These are phyloP conservation scores for Peterozyma xylosa DNA, from an alignment of 805 yeast genomes.

Conservation along the genomic window DNA sequence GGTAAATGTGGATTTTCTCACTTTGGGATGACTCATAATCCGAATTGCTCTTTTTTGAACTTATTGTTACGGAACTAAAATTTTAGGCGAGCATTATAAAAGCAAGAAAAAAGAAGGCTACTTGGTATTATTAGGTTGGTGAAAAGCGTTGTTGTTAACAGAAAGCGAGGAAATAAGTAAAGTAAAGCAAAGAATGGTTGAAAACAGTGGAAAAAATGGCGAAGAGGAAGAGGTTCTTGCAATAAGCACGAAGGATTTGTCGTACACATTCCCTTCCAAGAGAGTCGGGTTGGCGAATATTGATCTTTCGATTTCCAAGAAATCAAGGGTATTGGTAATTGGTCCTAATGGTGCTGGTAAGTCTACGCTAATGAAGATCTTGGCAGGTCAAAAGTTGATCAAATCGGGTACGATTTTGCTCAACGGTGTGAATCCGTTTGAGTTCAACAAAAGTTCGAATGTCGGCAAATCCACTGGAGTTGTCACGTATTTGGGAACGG, in stretches of 20 bases:
- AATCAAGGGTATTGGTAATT: constrained; percentile 67
- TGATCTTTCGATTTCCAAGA: constrained; percentile 54
- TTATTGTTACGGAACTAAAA: too few species aligned
- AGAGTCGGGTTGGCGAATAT: constrained; percentile 65
- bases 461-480: constrained; percentile 13
- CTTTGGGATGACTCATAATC: too few species aligned
- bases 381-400: constrained; percentile 89
- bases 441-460: constrained; percentile 12
- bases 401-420: constrained; percentile 60
- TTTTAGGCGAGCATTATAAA: too few species aligned
- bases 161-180: too few species aligned
- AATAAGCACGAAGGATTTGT: constrained; percentile 54
- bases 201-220: background rate
- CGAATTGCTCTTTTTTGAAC: too few species aligned
- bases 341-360: constrained; percentile 99
- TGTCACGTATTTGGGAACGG: constrained; percentile 84
- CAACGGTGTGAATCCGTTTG: constrained; percentile 86
- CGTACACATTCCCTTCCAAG: constrained; percentile 60
- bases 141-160: too few species aligned
- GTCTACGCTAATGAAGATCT: constrained; percentile 73
- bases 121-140: too few species aligned
- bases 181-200: too few species aligned
- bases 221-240: constrained; percentile 23
- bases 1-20: too few species aligned
- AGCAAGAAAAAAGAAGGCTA: too few species aligned